Evolutionary conservation across 345 rosid genomes (phyloP).

Genomic region (Bruguiera gymnorhiza): DNA sequence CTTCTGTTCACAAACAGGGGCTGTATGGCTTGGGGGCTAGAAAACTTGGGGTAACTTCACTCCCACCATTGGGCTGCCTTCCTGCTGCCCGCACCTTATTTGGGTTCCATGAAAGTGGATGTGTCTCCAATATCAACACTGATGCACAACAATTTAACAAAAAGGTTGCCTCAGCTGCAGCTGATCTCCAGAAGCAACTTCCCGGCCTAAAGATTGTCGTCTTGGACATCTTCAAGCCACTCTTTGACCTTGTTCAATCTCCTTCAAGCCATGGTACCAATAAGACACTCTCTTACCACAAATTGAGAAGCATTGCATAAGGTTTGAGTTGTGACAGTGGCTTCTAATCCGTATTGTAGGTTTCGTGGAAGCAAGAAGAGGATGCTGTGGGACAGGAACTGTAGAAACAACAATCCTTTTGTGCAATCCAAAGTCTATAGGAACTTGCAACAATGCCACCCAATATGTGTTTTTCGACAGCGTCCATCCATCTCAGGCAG

Average conservation of each 20-base stretch:
- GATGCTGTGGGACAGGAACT: constrained; percentile 90
- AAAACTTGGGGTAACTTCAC: constrained; percentile 86
- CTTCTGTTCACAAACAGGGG: constrained; percentile 32
- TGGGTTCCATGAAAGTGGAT: constrained; percentile 59
- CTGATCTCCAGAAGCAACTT: constrained; percentile 64
- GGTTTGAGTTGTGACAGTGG: background rate
- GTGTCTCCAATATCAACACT: constrained; percentile 60
- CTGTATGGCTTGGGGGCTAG: constrained; percentile 70
- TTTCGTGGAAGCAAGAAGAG: constrained; percentile 71
- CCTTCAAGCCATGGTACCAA: constrained; percentile 56
- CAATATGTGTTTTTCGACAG: constrained; percentile 92
- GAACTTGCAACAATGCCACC: constrained; percentile 81
- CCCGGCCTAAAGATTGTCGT: constrained; percentile 72
- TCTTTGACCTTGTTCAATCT: constrained; percentile 52
- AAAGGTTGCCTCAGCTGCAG: constrained; percentile 57
- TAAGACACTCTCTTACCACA: too few species aligned
- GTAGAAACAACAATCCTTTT: constrained; percentile 66
- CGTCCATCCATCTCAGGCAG: constrained; percentile 90
- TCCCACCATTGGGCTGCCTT: constrained; percentile 91
- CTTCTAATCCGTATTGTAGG: constrained; percentile 32
- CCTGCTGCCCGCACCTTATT: constrained; percentile 78
- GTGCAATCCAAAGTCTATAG: constrained; percentile 70
- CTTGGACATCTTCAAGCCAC: constrained; percentile 75
- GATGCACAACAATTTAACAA: constrained; percentile 74
- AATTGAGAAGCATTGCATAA: background rate